Percentiles rank a stretch among this genome's conserved stretches.
Conservation (phyloP, 2,329 filamentous ascomycete genomes). For the Alternaria novae-zelandiae region DNA sequence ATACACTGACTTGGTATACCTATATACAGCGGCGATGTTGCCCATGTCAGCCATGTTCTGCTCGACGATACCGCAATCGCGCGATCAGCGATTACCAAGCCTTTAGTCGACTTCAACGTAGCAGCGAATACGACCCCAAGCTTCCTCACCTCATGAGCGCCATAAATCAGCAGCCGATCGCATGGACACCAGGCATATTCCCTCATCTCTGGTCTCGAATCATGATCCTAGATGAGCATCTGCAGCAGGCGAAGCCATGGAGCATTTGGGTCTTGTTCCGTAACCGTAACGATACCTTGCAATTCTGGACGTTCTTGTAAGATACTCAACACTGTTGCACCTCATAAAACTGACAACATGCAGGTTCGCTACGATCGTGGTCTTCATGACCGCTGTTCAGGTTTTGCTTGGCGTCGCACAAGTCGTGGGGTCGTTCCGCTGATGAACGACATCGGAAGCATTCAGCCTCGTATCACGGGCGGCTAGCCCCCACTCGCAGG, state of each 20-base stretch:
- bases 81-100: conserved; percentile 10
- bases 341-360: not conserved
- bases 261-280: conserved; percentile 32
- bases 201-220: conserved; percentile 28
- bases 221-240: conserved; percentile 24
- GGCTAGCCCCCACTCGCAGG: not conserved
- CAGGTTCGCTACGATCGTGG: conserved; percentile 29
- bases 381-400: conserved; percentile 25
- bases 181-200: conserved; percentile 28
- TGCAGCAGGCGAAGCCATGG: conserved; percentile 28
- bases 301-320: conserved; percentile 34
- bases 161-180: conserved; percentile 10
- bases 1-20: not conserved
- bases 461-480: not conserved
- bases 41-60: conserved; percentile 28
- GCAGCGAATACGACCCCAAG: not conserved
- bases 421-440: conserved; percentile 25
- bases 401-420: conserved; percentile 25
- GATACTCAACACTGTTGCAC: not conserved
- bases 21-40: conserved; percentile 10
- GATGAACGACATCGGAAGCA: not conserved
- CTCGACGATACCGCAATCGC: conserved; percentile 12
- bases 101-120: not conserved
- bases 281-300: conserved; percentile 28
- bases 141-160: conserved; percentile 14